These are phyloP conservation scores for Trichosporon faecale DNA, from an alignment of 1,284 basidiomycete species.

Conservation along the genomic window DNA sequence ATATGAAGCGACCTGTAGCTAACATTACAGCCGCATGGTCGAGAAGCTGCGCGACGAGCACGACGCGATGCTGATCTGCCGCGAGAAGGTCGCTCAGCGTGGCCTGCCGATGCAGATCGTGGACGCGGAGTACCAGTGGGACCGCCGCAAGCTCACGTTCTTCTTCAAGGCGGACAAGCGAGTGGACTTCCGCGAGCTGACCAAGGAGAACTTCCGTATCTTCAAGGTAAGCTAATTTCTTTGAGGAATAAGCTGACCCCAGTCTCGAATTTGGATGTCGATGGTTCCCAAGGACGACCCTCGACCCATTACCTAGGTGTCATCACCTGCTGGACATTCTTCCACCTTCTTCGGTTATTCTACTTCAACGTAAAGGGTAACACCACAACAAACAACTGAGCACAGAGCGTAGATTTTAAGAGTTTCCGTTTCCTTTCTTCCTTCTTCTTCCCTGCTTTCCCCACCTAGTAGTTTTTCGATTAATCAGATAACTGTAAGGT, in stretches of 20 bases:
- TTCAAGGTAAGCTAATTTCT: conserved; percentile 37
- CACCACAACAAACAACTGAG: conserved; percentile 12
- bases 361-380: background rate
- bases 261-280: conserved; percentile 49
- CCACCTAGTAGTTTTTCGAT: background rate
- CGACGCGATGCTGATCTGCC: conserved; percentile 85
- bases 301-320: conserved; percentile 10
- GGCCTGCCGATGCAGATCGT: conserved; percentile 97
- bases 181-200: conserved; percentile 92
- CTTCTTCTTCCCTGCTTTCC: background rate
- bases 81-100: conserved; percentile 84
- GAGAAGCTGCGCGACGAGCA: conserved; percentile 84
- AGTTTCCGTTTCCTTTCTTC: conserved; percentile 14
- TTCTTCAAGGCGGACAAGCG: conserved; percentile 94
- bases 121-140: conserved; percentile 98
- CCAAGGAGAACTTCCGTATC: conserved; percentile 50
- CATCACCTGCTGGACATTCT: background rate
- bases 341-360: background rate
- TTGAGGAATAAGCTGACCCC: background rate
- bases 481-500: conserved; percentile 3
- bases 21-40: conserved; percentile 61
- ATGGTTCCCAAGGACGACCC: conserved; percentile 46
- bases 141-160: conserved; percentile 94
- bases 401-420: conserved; percentile 23
- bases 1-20: background rate